These are phyloP conservation scores for Eucalyptus microcorys DNA, from an alignment of 345 rosid species.

Conservation along the genomic window DNA sequence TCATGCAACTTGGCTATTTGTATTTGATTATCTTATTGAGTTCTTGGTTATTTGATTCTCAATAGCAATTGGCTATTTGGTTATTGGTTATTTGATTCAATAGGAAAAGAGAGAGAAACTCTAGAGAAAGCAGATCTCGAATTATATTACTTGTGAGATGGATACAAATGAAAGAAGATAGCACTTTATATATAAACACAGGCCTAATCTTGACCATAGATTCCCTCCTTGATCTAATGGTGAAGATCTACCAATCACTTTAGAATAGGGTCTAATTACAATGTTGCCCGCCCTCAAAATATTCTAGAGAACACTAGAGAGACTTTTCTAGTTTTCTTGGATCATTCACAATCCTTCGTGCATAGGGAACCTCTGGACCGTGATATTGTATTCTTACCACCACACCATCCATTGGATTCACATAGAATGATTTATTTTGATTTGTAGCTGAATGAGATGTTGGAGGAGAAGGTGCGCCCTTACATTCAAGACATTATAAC, in stretches of 20 bases:
- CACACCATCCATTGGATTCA: background rate
- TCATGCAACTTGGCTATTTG: background rate
- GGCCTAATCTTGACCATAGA: background rate
- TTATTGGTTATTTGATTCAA: no score
- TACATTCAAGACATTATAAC: constrained; percentile 31
- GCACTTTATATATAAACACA: no score
- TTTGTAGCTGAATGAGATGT: constrained; percentile 53
- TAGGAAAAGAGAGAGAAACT: no score
- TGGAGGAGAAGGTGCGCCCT: constrained; percentile 81
- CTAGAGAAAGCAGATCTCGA: no score
- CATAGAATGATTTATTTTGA: background rate
- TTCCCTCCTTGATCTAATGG: background rate
- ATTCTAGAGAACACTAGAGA: background rate
- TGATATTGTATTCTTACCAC: background rate
- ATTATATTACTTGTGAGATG: background rate
- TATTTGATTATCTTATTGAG: no score
- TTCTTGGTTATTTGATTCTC: no score
- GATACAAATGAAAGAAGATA: constrained; percentile 3
- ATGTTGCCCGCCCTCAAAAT: background rate
- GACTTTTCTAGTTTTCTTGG: background rate
- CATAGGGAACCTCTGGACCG: background rate
- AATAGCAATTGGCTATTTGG: no score
- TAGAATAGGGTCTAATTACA: no score
- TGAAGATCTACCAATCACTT: no score
- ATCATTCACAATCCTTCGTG: background rate